Base-by-base conservation (phyloP, 441 rosid species). In the Bruguiera hainesii region DNA sequence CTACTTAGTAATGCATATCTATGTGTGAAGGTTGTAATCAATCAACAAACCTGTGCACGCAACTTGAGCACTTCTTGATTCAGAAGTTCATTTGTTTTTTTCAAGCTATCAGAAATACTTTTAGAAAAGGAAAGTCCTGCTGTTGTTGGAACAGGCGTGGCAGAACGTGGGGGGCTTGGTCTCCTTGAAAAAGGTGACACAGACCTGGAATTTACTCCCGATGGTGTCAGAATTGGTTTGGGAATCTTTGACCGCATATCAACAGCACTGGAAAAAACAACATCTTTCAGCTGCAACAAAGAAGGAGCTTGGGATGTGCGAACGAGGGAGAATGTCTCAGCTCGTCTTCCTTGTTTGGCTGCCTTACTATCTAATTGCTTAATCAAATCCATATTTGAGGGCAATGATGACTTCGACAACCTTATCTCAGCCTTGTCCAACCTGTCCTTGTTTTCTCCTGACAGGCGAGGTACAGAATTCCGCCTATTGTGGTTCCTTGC, bases 101-200 rank as follows among this genome's bases (percentile, higher is more conserved):
- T 96, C 86, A 96, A 80, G 79, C 98, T 85, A 78, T 90, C 96
- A 13, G 86, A 72, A 57, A 90, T 80, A 77, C 86, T 90, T 76
- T 88, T 89, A 11, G 97, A 89, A 61, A 92, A 91, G 20, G 84
- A 85, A 73, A 96, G 90, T 59, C 98, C 97, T 9, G 88, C 78
- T 10, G 87, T 81, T 7, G 92, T 89, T 63, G 97, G 97, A 72
- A 96, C 84, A 55, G 99, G 99, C 46, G 99, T 96, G 23, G 91
- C 91, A 61, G 93, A 96, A 61, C 97, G 95, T 61, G 99, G 97
- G 39, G 99, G 98, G 67, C 99, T 92, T 58, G 97, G 85, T 76
- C 87, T 92, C 82, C 95, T 86, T 28, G 97, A 92, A 84, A 96
- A 92, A 79, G 97, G 99, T 37, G 99, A 96, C 69, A 96, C 96